A percentile compares a stretch with the other conserved stretches of the same genome.
Evolutionary conservation across 2,329 filamentous ascomycete genomes (phyloP).

Genomic region (Colletotrichum sp.): DNA sequence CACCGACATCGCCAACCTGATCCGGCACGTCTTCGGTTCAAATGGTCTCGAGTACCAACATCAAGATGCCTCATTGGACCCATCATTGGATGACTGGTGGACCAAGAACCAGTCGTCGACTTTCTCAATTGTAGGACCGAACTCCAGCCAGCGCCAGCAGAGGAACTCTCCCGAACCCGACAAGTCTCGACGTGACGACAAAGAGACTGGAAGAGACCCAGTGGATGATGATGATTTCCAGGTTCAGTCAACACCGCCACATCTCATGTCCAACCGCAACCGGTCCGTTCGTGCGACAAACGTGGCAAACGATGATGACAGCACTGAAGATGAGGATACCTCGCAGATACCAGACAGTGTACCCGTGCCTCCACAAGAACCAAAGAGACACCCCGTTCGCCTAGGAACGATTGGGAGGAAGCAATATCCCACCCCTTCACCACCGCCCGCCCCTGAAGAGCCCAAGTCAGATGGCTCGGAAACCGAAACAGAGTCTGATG

Average conservation of each 20-base stretch:
- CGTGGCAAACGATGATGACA: slow-evolving; percentile 29
- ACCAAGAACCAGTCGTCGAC: slow-evolving; percentile 2
- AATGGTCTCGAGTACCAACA: slow-evolving; percentile 34
- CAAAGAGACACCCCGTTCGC: slow-evolving; percentile 25
- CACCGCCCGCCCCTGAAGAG: slow-evolving; percentile 24
- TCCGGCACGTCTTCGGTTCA: slow-evolving; percentile 46
- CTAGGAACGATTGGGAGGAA: slow-evolving; percentile 43
- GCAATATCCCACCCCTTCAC: slow-evolving; percentile 27
- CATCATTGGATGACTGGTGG: slow-evolving; percentile 56
- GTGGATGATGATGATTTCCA: slow-evolving; percentile 54
- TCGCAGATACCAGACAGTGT: slow-evolving; percentile 23
- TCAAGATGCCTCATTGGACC: slow-evolving; percentile 33
- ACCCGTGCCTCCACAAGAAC: slow-evolving; percentile 20
- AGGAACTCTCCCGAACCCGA: slow-evolving; percentile 16
- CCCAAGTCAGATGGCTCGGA: slow-evolving; percentile 35
- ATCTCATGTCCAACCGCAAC: slow-evolving; percentile 32
- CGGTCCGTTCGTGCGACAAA: slow-evolving; percentile 10
- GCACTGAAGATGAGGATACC: slow-evolving; percentile 38
- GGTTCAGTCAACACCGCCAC: slow-evolving; percentile 53
- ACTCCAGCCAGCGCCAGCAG: neutral
- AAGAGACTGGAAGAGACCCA: neutral
- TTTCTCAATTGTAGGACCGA: slow-evolving; percentile 8
- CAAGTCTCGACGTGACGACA: neutral
- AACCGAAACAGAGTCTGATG: slow-evolving; percentile 50
- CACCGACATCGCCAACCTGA: slow-evolving; percentile 39